A percentile compares a stretch with the other conserved stretches of the same genome.
phyloP scores from a whole-genome alignment of 164 flowering plant genomes.

The Platanus orientalis region DNA sequence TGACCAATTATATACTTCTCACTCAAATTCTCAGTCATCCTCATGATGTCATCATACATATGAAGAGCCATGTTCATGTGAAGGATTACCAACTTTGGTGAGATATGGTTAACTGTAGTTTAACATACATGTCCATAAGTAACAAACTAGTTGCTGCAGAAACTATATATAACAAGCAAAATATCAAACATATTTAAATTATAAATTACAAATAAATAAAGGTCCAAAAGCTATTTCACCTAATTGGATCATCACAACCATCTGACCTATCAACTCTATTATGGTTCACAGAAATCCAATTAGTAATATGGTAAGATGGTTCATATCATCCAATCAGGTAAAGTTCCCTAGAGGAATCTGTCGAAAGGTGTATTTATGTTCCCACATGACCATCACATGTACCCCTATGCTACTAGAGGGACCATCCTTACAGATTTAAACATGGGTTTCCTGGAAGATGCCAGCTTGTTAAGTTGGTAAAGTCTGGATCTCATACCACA shows the following conservation, averaged over 20 bases:
- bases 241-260: not conserved
- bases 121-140: not conserved
- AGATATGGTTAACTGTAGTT: constrained; percentile 47
- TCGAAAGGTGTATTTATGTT: too few relatives aligned
- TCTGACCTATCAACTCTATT: too few relatives aligned
- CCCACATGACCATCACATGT: too few relatives aligned
- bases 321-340: not conserved
- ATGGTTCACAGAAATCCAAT: not conserved
- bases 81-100: constrained; percentile 93
- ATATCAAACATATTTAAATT: not conserved
- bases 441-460: too few relatives aligned
- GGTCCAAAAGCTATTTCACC: not conserved
- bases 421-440: too few relatives aligned
- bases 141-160: too few relatives aligned
- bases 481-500: too few relatives aligned
- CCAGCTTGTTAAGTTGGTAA: too few relatives aligned
- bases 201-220: not conserved
- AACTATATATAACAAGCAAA: not conserved
- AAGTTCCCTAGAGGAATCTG: not conserved
- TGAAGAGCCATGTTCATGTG: constrained; percentile 99
- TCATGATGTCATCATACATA: constrained; percentile 94
- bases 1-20: constrained; percentile 92
- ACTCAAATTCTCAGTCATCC: constrained; percentile 96
- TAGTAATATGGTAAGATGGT: not conserved
- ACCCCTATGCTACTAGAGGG: too few relatives aligned